Base-by-base conservation (phyloP, 2,329 filamentous ascomycete species). In the Penicillium sp. region DNA sequence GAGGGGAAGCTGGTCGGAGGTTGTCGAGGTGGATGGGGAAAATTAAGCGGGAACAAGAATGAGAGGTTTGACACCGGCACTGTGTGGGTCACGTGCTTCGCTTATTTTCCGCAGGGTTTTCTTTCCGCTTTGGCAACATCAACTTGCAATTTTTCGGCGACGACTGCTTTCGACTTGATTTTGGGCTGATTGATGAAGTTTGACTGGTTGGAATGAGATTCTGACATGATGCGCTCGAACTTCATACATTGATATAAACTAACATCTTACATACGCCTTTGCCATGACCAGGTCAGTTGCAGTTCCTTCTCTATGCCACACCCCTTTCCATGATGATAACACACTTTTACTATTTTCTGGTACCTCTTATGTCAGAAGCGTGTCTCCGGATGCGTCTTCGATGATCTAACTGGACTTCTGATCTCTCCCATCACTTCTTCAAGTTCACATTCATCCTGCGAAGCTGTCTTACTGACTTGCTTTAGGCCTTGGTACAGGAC, bases 291-390 rank as follows among this genome's bases (percentile, higher is more conserved):
- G 57, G 57, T 59, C 37, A 55, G 58, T 58, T 35, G 28, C 27
- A 23, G 66, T 67, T 55, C 55, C 40, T 45, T 29, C 68, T 57
- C 52, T 34, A 42, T 18, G 37, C 39, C 42, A 8, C 37, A 30
- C 28, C 40, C 35, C 28, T 26, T 47, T 47, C 51, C 26, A 41
- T 39, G 47, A 76, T 87, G 85, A 90, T 89, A 85, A 90, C 76
- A 79, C 73, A 73, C 69, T 72, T 73, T 64, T 67, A 63, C 69
- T 67, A 69, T 72, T 83, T 89, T 93, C 85, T 94, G 87, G 87
- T 88, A 94, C 87, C 88, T 94, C 88, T 94, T 92, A 87, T 87
- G 79, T 85, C 82, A 92, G 80, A 73, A 74, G 60, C 59, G 54
- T 51, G 51, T 57, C 48, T 56, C 48, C 51, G 55, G 54, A 54